Percentiles rank a stretch among this genome's conserved stretches.
phyloP scores from a whole-genome alignment of 2,329 filamentous ascomycete genomes.

The Juglanconis juglandina region DNA sequence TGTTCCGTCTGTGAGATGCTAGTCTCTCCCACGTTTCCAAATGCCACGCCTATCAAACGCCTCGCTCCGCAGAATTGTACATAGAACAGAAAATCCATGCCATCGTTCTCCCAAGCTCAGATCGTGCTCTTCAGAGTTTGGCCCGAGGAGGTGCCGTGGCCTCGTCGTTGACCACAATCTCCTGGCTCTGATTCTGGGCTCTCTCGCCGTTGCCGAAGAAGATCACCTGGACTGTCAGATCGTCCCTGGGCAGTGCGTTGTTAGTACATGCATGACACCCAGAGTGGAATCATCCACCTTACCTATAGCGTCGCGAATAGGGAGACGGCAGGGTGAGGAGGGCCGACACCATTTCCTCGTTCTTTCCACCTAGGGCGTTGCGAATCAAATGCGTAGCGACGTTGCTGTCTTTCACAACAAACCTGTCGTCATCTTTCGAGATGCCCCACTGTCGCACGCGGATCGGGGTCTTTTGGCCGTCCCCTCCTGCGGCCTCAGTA shows the following conservation, averaged over 20 bases:
- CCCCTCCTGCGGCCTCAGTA: conserved; percentile 39
- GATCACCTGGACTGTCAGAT: conserved; percentile 95
- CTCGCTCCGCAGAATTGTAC: conserved; percentile 4
- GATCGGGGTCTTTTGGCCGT: conserved; percentile 82
- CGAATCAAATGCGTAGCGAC: conserved; percentile 92
- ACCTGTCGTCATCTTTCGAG: conserved; percentile 70
- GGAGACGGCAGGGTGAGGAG: conserved; percentile 87
- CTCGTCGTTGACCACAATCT: conserved; percentile 79
- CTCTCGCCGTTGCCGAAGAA: conserved; percentile 86
- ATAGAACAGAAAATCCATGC: background rate
- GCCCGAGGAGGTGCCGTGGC: conserved; percentile 61
- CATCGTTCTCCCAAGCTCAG: background rate
- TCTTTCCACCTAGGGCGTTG: conserved; percentile 89
- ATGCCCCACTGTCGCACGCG: conserved; percentile 90
- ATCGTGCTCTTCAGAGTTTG: background rate
- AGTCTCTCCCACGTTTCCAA: background rate
- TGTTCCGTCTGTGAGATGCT: background rate
- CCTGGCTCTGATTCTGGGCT: conserved; percentile 50
- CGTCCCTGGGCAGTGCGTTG: conserved; percentile 59
- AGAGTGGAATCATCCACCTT: conserved; percentile 29
- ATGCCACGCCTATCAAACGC: conserved; percentile 6
- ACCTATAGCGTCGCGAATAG: conserved; percentile 88
- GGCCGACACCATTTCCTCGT: conserved; percentile 89
- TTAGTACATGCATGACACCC: conserved; percentile 2
- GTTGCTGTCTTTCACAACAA: conserved; percentile 92